Conservation (phyloP, 1,139 yeast species). For the Yamadazyma oceani region DNA sequence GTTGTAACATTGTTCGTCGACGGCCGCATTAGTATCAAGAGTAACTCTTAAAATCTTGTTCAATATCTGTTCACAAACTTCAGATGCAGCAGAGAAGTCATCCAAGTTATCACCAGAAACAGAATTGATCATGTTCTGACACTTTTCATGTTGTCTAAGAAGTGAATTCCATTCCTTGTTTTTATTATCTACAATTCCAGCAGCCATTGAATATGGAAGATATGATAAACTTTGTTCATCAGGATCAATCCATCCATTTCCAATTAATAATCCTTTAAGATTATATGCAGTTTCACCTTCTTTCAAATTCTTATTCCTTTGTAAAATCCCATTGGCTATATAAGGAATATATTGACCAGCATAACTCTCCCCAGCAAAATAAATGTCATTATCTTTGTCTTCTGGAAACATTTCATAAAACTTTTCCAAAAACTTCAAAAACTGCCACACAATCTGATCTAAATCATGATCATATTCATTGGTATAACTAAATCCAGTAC, state of each 20-base stretch:
- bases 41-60: conserved; percentile 42
- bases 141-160: conserved; percentile 54
- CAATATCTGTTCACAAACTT: conserved; percentile 51
- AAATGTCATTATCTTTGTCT: conserved; percentile 61
- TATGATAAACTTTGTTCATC: conserved; percentile 79
- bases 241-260: conserved; percentile 98
- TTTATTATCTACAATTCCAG: conserved; percentile 49
- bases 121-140: conserved; percentile 47
- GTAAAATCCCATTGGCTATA: conserved; percentile 63
- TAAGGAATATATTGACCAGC: conserved; percentile 98
- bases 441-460: conserved; percentile 56
- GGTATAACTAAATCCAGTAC: conserved; percentile 83
- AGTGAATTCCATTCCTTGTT: conserved; percentile 42
- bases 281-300: conserved; percentile 31
- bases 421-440: conserved; percentile 62
- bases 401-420: conserved; percentile 77
- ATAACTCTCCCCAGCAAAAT: conserved; percentile 91
- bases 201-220: conserved; percentile 66
- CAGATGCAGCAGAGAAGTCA: conserved; percentile 23
- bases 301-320: conserved; percentile 38
- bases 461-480: conserved; percentile 59
- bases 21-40: conserved; percentile 22
- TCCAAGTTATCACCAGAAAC: conserved; percentile 26
- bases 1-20: conserved; percentile 60
- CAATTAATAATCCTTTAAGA: conserved; percentile 72